Percentiles rank a stretch among this genome's conserved stretches.
These are phyloP conservation scores for Salicornia ramosissima DNA, from an alignment of 148 eudicot species.

Conservation along the genomic window DNA sequence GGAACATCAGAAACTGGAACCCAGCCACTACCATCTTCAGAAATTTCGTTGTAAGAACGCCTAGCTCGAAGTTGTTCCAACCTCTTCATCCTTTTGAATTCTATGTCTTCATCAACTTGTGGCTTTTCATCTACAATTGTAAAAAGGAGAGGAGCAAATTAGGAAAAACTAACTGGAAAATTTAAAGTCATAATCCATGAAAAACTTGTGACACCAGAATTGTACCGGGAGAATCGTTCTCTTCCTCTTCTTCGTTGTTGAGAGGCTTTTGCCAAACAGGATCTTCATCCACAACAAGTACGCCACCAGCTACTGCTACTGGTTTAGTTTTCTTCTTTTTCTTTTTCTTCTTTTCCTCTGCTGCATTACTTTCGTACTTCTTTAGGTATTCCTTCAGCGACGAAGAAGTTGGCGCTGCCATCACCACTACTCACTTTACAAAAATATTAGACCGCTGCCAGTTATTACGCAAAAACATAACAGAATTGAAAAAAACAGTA, in stretches of 20 bases:
- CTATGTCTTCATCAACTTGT: slow-evolving; percentile 77
- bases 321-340: slow-evolving; percentile 42
- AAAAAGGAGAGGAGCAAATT: not conserved
- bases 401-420: slow-evolving; percentile 24
- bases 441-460: no score
- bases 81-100: slow-evolving; percentile 77
- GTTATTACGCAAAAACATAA: no score
- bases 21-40: slow-evolving; percentile 99
- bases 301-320: slow-evolving; percentile 46
- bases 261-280: slow-evolving; percentile 92
- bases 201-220: not conserved
- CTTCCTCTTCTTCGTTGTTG: slow-evolving; percentile 61
- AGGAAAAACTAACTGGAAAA: not conserved
- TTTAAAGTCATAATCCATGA: not conserved
- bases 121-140: slow-evolving; percentile 64
- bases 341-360: slow-evolving; percentile 54
- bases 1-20: slow-evolving; percentile 54
- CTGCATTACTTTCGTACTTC: slow-evolving; percentile 51
- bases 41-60: slow-evolving; percentile 62
- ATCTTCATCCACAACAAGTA: slow-evolving; percentile 81
- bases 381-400: slow-evolving; percentile 79
- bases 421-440: not conserved
- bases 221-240: slow-evolving; percentile 68
- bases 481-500: no score
- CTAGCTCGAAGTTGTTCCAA: slow-evolving; percentile 53